These are phyloP conservation scores for Hanseniaspora taiwanica DNA, from an alignment of 805 yeast genomes.

Conservation along the genomic window DNA sequence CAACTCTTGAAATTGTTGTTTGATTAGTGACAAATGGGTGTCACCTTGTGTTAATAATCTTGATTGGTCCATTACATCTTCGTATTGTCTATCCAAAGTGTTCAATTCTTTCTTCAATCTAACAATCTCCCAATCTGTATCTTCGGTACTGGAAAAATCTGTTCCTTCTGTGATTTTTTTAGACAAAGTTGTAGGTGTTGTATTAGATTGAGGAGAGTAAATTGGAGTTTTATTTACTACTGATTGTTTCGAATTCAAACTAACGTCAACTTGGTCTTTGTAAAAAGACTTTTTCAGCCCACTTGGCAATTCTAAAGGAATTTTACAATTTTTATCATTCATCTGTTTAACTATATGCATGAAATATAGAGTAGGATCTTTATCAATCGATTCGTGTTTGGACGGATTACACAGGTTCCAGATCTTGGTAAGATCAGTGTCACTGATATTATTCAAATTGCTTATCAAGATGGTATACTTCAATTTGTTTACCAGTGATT, in stretches of 20 bases:
- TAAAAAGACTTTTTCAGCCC: slow-evolving; percentile 83
- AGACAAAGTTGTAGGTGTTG: slow-evolving; percentile 18
- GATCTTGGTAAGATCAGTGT: slow-evolving; percentile 73
- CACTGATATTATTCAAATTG: slow-evolving; percentile 61
- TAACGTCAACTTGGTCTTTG: slow-evolving; percentile 68
- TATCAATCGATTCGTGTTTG: slow-evolving; percentile 75
- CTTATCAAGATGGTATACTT: slow-evolving; percentile 29
- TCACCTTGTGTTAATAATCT: slow-evolving; percentile 14
- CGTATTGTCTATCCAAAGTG: slow-evolving; percentile 51
- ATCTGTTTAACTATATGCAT: slow-evolving; percentile 86
- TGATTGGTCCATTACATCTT: slow-evolving; percentile 10
- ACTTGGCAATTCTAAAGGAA: slow-evolving; percentile 93
- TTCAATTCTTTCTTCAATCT: slow-evolving; percentile 66
- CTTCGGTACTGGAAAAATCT: slow-evolving; percentile 48
- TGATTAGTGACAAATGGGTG: slow-evolving; percentile 23
- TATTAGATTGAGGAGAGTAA: slow-evolving; percentile 10
- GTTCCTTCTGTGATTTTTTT: slow-evolving; percentile 35
- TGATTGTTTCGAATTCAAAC: slow-evolving; percentile 43
- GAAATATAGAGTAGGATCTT: slow-evolving; percentile 81
- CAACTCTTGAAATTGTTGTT: slow-evolving; percentile 68
- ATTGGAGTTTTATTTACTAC: slow-evolving; percentile 20
- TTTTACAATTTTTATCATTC: slow-evolving; percentile 60
- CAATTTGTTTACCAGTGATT: slow-evolving; percentile 46
- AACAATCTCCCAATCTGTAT: slow-evolving; percentile 65
- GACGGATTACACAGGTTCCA: slow-evolving; percentile 95